A percentile compares a stretch with the other conserved stretches of the same genome.
These are phyloP conservation scores for Canavalia ensiformis DNA, from an alignment of 306 rosid genomes.

Conservation along the genomic window DNA sequence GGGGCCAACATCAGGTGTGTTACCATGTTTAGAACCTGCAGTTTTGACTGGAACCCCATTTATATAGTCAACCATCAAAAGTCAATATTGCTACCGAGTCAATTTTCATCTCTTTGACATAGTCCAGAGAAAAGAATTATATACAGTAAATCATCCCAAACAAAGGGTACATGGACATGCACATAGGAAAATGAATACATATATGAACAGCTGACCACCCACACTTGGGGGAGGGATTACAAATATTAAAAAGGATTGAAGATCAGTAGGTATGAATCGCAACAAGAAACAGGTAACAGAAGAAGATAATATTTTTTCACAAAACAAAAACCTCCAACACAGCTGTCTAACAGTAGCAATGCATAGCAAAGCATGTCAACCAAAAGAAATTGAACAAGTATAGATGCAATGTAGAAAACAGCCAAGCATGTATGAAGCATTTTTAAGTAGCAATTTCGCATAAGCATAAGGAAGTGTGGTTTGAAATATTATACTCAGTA, in stretches of 20 bases:
- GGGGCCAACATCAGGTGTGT: slow-evolving; percentile 55
- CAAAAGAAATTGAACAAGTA: neutral
- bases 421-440: neutral
- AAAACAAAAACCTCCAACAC: neutral
- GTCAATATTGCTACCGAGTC: slow-evolving; percentile 55
- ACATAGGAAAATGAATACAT: slow-evolving; percentile 23
- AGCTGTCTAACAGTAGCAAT: neutral
- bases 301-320: slow-evolving; percentile 13
- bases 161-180: slow-evolving; percentile 34
- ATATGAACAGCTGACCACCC: slow-evolving; percentile 3
- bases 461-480: slow-evolving; percentile 10
- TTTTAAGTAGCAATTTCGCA: slow-evolving; percentile 20
- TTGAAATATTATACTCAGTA: slow-evolving; percentile 3
- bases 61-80: slow-evolving; percentile 48
- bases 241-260: neutral
- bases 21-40: slow-evolving; percentile 57
- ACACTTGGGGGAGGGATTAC: neutral
- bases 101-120: slow-evolving; percentile 50
- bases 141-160: slow-evolving; percentile 33
- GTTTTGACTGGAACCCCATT: slow-evolving; percentile 59
- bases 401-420: slow-evolving; percentile 24
- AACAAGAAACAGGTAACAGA: slow-evolving; percentile 13
- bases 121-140: slow-evolving; percentile 51
- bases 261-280: neutral
- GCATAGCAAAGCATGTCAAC: slow-evolving; percentile 13